These are phyloP conservation scores for Clavispora phyllophila DNA, from an alignment of 805 yeast genomes.

Conservation along the genomic window DNA sequence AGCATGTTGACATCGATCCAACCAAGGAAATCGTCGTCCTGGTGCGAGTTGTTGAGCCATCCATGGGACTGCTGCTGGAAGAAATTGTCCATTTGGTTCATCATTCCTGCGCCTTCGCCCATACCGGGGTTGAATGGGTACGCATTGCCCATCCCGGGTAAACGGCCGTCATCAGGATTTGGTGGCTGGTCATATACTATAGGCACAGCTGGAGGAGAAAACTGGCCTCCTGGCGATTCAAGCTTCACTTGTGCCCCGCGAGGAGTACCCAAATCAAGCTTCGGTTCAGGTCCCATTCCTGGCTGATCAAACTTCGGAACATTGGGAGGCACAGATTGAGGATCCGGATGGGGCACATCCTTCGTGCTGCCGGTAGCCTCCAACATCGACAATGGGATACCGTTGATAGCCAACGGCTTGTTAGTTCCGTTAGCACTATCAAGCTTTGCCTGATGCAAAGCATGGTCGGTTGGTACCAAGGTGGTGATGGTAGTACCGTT, in stretches of 20 bases:
- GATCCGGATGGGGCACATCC: constrained; percentile 3
- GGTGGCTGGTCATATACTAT: neutral
- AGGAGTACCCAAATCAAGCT: neutral
- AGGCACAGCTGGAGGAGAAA: neutral
- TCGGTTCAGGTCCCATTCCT: neutral
- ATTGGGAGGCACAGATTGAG: neutral
- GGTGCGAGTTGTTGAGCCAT: constrained; percentile 65
- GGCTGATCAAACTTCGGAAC: neutral
- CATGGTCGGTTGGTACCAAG: constrained; percentile 79
- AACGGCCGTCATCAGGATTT: neutral
- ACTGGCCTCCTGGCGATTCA: neutral
- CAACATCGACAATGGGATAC: constrained; percentile 65
- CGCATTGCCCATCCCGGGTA: neutral
- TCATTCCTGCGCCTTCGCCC: constrained; percentile 13
- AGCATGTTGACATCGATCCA: constrained; percentile 77
- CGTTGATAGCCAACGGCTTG: constrained; percentile 56
- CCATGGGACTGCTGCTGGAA: constrained; percentile 80
- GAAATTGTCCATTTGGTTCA: constrained; percentile 48
- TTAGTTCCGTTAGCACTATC: constrained; percentile 54
- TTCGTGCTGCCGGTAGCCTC: constrained; percentile 72
- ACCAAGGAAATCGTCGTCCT: constrained; percentile 83
- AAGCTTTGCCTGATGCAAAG: constrained; percentile 57
- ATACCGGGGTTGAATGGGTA: constrained; percentile 5
- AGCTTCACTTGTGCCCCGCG: neutral
- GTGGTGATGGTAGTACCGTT: constrained; percentile 90